Evolutionary conservation across 768 basidiomycete species (phyloP).

Genomic region (Kwoniella sp.): DNA sequence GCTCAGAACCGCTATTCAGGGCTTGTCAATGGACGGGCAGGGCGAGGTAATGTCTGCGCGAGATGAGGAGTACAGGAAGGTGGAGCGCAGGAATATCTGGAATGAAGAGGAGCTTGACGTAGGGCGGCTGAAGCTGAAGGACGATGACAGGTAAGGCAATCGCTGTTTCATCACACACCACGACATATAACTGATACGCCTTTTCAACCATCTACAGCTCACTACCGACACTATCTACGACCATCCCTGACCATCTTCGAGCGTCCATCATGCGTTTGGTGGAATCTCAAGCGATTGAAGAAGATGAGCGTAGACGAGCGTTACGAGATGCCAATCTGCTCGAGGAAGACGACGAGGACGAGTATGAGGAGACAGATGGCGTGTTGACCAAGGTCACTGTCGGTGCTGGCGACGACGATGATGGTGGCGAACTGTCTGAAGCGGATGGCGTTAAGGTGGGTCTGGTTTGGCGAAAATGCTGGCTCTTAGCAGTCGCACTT

Average conservation of each 20-base stretch:
- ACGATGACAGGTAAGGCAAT: conserved; percentile 63
- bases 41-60: background rate
- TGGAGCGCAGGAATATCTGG: conserved; percentile 68
- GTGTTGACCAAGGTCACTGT: conserved; percentile 18
- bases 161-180: background rate
- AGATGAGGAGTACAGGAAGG: conserved; percentile 3
- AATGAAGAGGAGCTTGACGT: conserved; percentile 73
- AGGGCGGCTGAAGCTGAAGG: conserved; percentile 62
- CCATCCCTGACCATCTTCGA: conserved; percentile 73
- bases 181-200: too few relatives aligned
- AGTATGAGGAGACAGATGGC: conserved; percentile 27
- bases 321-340: conserved; percentile 45
- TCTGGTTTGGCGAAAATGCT: background rate
- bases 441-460: conserved; percentile 34
- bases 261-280: conserved; percentile 76
- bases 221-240: conserved; percentile 22
- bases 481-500: too few relatives aligned
- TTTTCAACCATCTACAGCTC: background rate
- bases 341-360: conserved; percentile 29
- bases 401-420: conserved; percentile 57
- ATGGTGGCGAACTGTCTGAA: conserved; percentile 39
- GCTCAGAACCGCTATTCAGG: conserved; percentile 58
- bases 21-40: background rate
- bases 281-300: conserved; percentile 71
- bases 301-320: conserved; percentile 56